Base-by-base conservation (phyloP, 257 asterid species). In the Lycium ferocissimum region DNA sequence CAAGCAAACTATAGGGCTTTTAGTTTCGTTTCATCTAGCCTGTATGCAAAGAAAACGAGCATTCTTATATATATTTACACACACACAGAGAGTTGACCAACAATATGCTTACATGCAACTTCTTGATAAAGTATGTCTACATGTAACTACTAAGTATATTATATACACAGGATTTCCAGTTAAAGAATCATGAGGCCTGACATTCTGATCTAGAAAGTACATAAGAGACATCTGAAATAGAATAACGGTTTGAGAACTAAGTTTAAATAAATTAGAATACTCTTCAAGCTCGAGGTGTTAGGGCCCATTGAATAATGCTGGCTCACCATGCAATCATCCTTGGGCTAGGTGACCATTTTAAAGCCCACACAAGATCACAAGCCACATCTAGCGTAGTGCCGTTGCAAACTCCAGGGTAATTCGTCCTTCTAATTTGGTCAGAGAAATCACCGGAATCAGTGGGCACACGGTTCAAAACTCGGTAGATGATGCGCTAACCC, bases 151-250 rank as follows among this genome's bases (percentile, higher is more conserved):
- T 49, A 26, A 26, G 33, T 26, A 73, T 26, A 20, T 12, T 6
- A 73, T n/a, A 20, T 20, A 73, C 58, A 47, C 35, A 47, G 40
- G 58, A 47, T 45, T 73, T 73, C 40, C 58, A n/a, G 37, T 20
- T 22, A 49, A 76, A 75, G 37, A 47, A 49, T 35, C 81, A 76
- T 12, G 62, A 76, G n/a, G 62, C 81, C 17, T 12, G 63, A 76
- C n/a, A 51, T 26, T 75, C 51, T 49, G 63, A 76, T 43, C 56
- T 18, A 43, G 79, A 20, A 76, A 53, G 62, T 76, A 76, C n/a
- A 76, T 7, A 51, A 75, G 40, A 75, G 45, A 22, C 81, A 49
- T 22, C n/a, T 26, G 62, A 51, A 26, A 7, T 26, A 7, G 58
- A 7, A 51, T 22, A 76, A 17, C 76, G 51, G 20, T 37, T 37